Percentiles rank a stretch among this genome's conserved stretches.
Conservation (phyloP, 768 basidiomycete genomes). For the Amanita subjunquillea region DNA sequence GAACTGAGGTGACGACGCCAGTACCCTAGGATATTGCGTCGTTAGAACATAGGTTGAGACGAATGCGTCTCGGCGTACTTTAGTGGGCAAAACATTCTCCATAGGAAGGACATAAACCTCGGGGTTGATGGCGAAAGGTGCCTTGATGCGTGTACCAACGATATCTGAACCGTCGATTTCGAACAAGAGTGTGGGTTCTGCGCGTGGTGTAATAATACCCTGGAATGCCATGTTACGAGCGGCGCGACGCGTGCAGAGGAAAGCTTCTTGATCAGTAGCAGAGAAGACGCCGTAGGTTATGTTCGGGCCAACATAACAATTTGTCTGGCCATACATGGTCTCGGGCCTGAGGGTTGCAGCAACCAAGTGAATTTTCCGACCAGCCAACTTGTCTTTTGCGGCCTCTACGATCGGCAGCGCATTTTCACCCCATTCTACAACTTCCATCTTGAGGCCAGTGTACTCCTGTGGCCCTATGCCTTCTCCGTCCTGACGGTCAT, state of each 20-base stretch:
- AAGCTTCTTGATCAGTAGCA: conserved; percentile 80
- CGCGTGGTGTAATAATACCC: conserved; percentile 65
- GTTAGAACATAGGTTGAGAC: not conserved
- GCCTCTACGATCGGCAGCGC: conserved; percentile 13
- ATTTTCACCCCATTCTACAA: conserved; percentile 65
- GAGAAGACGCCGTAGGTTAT: conserved; percentile 92
- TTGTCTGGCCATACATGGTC: conserved; percentile 99
- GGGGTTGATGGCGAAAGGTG: conserved; percentile 71
- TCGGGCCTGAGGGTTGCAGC: conserved; percentile 94
- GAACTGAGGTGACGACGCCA: conserved; percentile 95
- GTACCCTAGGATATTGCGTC: conserved; percentile 54
- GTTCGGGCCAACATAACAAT: conserved; percentile 86
- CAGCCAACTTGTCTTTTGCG: conserved; percentile 61
- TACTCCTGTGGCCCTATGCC: conserved; percentile 94
- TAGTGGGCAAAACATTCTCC: conserved; percentile 95
- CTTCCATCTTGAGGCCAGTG: conserved; percentile 90
- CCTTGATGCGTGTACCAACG: conserved; percentile 83
- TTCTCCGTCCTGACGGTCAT: conserved; percentile 93
- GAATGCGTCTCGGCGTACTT: conserved; percentile 31
- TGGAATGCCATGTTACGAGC: conserved; percentile 99
- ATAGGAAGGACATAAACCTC: conserved; percentile 97
- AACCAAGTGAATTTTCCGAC: conserved; percentile 82
- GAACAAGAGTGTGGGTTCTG: conserved; percentile 59
- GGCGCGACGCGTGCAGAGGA: conserved; percentile 79
- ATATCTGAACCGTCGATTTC: conserved; percentile 74